Evolutionary conservation across 2,329 filamentous ascomycete genomes (phyloP).

Genomic region (Paracamarosporium sp.): DNA sequence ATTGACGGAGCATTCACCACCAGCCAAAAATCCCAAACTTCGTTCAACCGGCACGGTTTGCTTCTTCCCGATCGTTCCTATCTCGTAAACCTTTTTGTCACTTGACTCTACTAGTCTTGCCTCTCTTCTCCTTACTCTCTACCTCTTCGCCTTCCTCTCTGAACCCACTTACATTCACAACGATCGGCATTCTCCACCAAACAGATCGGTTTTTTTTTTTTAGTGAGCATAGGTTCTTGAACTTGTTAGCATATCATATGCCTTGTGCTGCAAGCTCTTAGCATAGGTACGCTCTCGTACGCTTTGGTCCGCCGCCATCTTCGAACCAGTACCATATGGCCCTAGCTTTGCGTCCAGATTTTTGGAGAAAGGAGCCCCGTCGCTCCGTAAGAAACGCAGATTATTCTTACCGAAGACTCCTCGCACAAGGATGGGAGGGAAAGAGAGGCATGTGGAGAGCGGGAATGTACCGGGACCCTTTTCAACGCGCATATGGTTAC

Average conservation of each 20-base stretch:
- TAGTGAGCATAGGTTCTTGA: background rate
- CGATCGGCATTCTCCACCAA: background rate
- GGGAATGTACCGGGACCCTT: background rate
- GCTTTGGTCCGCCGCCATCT: background rate
- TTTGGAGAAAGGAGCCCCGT: background rate
- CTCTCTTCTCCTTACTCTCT: background rate
- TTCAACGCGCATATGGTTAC: background rate
- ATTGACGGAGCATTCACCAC: slow-evolving; percentile 13
- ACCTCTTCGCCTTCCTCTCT: background rate
- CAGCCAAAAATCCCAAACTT: slow-evolving; percentile 2
- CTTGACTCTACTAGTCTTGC: slow-evolving; percentile 8
- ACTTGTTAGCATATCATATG: background rate
- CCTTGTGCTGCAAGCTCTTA: background rate
- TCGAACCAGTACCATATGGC: background rate
- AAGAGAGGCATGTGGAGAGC: background rate
- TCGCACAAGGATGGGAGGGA: background rate
- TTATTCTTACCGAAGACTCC: background rate
- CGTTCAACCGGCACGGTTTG: slow-evolving; percentile 12
- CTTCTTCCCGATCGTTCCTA: slow-evolving; percentile 3
- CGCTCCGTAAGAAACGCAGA: background rate
- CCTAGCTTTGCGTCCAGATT: background rate
- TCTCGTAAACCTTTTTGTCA: background rate
- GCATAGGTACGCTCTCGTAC: background rate
- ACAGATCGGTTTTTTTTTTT: background rate
- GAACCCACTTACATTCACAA: background rate